Evolutionary conservation across 2,329 filamentous ascomycete genomes (phyloP), one percentile per base, ranked within the genome.

Genomic region (Lasiodiplodia hormozganensis): DNA sequence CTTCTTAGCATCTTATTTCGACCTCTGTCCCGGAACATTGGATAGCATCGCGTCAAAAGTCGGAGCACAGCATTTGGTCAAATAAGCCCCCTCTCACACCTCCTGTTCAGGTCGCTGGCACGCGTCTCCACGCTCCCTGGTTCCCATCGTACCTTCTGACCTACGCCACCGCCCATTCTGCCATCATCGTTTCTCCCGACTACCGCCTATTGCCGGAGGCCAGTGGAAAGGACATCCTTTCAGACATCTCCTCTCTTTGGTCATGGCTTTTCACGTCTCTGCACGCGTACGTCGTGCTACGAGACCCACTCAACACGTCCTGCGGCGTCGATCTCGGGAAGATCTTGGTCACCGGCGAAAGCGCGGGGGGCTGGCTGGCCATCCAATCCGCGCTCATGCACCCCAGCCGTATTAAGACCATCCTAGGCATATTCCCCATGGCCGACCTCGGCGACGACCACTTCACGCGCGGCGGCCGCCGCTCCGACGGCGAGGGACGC

Each of bases 201-300:
- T 85, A 87, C 75, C 84, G 85, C 10, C 80, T 87, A 3, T 70
- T 85, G n/a, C 85, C 85, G 25, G 84, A 86, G 69, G 76, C 81
- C 65, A 82, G 68, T 23, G 82, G 83, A 40, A 58, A 75, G 2
- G 82, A 86, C 18, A 83, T 86, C 68, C 76, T 85, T 28, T 72
- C 79, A 6, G 85, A 87, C 71, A 69, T 86, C 0, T 65, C 74
- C 10, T 82, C 84, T 70, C 84, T 85, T 72, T 87, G 82, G 82
- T 70, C 69, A 5, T 87, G 85, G 85, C 70, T 84, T 51, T 69
- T 73, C 51, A 70, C 62, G 10, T 69, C 69, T n/a, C 72, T 75
- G 1, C 57, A 67, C 0, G 14, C 56, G 69, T 25, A 31, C 38
- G 10, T 71, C 68, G 23, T 65, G 68, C 1, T 43, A 2, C 40